Conservation (phyloP, 495 filamentous ascomycete species). For the Neurospora sp. region DNA sequence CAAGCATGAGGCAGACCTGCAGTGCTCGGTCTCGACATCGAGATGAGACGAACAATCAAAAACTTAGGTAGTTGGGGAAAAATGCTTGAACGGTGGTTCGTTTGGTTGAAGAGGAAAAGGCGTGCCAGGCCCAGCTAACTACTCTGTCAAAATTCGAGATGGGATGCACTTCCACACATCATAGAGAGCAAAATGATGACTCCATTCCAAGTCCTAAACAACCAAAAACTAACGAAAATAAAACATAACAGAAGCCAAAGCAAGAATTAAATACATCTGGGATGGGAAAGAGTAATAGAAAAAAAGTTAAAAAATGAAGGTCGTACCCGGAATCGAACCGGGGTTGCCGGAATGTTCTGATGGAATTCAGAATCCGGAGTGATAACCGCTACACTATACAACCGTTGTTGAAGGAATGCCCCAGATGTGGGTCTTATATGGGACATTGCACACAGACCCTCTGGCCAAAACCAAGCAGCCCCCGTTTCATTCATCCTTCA, state of each 20-base stretch:
- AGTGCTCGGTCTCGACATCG: not conserved
- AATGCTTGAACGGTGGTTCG: too few species aligned
- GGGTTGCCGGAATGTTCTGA: not conserved
- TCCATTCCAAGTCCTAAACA: not conserved
- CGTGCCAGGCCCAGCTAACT: too few species aligned
- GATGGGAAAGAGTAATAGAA: not conserved
- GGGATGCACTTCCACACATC: too few species aligned
- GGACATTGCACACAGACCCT: not conserved
- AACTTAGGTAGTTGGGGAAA: too few species aligned
- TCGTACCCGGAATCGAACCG: slow-evolving; percentile 15
- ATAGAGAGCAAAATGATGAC: not conserved
- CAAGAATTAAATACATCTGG: not conserved
- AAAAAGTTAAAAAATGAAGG: not conserved
- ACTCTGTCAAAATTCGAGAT: too few species aligned
- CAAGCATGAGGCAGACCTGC: not conserved
- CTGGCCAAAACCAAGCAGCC: too few species aligned
- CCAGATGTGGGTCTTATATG: not conserved
- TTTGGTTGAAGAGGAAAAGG: too few species aligned
- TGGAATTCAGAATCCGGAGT: not conserved
- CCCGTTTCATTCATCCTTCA: not conserved
- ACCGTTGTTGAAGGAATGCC: not conserved
- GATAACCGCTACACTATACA: not conserved
- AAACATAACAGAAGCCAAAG: not conserved
- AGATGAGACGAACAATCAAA: not conserved
- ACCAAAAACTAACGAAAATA: not conserved